These are phyloP conservation scores for Clohesyomyces aquaticus DNA, from an alignment of 495 filamentous ascomycete genomes.

Conservation along the genomic window DNA sequence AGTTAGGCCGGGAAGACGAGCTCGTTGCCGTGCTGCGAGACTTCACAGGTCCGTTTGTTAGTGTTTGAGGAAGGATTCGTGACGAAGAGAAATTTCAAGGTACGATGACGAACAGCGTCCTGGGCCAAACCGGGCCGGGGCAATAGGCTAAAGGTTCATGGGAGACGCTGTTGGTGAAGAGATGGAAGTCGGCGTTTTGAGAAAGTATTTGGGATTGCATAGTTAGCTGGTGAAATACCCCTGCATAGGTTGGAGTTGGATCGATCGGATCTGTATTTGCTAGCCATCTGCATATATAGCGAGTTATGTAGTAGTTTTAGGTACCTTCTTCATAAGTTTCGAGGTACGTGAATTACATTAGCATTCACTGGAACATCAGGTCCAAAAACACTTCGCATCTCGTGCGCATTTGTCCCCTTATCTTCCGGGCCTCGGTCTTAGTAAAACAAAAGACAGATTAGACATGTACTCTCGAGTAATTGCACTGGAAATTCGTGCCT, in stretches of 20 bases:
- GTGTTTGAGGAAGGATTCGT: not conserved
- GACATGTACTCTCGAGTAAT: too few relatives aligned
- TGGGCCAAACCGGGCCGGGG: not conserved
- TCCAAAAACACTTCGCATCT: too few relatives aligned
- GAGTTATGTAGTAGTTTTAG: too few relatives aligned
- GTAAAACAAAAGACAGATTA: too few relatives aligned
- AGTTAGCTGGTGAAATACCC: not conserved
- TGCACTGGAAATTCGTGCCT: too few relatives aligned
- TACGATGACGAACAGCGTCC: not conserved
- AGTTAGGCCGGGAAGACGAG: conserved; percentile 80
- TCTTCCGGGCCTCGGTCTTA: too few relatives aligned
- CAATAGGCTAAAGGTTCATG: not conserved
- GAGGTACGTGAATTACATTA: too few relatives aligned
- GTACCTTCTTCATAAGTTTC: too few relatives aligned
- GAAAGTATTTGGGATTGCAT: not conserved
- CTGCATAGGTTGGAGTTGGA: not conserved
- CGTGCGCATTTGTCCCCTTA: too few relatives aligned
- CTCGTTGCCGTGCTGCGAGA: conserved; percentile 81
- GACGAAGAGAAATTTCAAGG: too few relatives aligned
- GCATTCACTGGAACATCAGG: too few relatives aligned
- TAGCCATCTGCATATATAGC: too few relatives aligned
- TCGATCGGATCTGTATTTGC: not conserved
- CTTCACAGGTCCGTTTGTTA: conserved; percentile 50
- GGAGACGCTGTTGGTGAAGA: not conserved
- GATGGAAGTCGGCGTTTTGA: not conserved